A percentile compares a stretch with the other conserved stretches of the same genome.
Conservation (phyloP, 768 basidiomycete genomes). For the Pleurotus citrinopileatus region DNA sequence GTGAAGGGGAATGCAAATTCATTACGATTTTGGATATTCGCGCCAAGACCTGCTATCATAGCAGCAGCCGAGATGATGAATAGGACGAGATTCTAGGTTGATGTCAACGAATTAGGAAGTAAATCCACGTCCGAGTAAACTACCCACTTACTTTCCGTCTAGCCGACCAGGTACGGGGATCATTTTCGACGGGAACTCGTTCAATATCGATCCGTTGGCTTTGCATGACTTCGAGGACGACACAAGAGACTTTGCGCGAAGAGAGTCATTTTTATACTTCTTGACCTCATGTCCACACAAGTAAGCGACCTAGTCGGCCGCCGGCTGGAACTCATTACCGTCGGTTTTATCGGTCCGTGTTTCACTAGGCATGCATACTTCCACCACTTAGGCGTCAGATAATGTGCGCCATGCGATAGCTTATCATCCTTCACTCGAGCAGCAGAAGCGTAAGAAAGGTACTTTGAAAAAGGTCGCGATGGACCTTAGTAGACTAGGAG, state of each 20-base stretch:
- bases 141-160: conserved; percentile 46
- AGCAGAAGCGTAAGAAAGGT: too few relatives aligned
- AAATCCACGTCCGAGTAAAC: not conserved
- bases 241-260: not conserved
- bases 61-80: conserved; percentile 47
- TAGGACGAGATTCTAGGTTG: conserved; percentile 38
- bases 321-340: too few relatives aligned
- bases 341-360: too few relatives aligned
- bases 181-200: conserved; percentile 52
- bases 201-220: conserved; percentile 37
- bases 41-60: conserved; percentile 55
- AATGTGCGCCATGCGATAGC: too few relatives aligned
- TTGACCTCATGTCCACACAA: too few relatives aligned
- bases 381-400: too few relatives aligned
- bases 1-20: conserved; percentile 16
- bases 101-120: not conserved
- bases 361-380: too few relatives aligned
- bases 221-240: not conserved
- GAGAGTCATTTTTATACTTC: not conserved
- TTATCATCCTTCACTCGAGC: too few relatives aligned
- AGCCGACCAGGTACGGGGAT: conserved; percentile 59
- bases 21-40: conserved; percentile 64
- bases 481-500: too few relatives aligned
- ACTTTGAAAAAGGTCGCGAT: too few relatives aligned
- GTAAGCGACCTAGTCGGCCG: too few relatives aligned